Evolutionary conservation across 345 rosid genomes (phyloP).

Genomic region (Nephelium lappaceum): DNA sequence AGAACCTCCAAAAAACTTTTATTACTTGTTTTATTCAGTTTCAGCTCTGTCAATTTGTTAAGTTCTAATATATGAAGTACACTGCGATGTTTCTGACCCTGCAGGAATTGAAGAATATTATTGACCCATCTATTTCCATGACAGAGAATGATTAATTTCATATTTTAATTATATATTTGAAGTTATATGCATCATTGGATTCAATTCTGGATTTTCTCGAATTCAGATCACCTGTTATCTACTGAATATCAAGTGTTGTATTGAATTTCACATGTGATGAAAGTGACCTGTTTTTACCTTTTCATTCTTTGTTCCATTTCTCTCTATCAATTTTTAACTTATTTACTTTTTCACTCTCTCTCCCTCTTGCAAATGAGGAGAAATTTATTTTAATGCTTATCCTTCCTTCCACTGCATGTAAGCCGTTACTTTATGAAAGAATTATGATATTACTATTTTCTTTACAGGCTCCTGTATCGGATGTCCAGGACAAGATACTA

Average conservation of each 20-base stretch:
- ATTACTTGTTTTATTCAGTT: neutral
- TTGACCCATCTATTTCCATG: neutral
- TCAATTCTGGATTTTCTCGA: neutral
- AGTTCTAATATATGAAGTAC: neutral
- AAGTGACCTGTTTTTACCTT: neutral
- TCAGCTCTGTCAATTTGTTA: neutral
- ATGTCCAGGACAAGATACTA: constrained; percentile 84
- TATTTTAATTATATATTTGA: neutral
- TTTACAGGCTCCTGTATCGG: constrained; percentile 79
- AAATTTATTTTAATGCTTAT: neutral
- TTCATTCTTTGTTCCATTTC: neutral
- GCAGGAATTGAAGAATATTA: neutral
- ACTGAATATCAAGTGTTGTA: neutral
- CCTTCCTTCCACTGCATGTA: neutral
- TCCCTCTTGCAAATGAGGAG: neutral
- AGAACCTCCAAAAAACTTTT: neutral
- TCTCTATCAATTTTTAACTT: neutral
- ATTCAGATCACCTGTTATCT: neutral
- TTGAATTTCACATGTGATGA: constrained; percentile 1
- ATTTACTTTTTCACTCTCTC: neutral
- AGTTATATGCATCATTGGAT: neutral
- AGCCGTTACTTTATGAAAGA: constrained; percentile 14
- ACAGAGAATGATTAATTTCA: neutral
- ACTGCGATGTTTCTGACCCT: neutral
- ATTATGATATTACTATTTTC: too few species aligned